Evolutionary conservation across 2,329 filamentous ascomycete species (phyloP).

Genomic region (Elsinoe perseae): DNA sequence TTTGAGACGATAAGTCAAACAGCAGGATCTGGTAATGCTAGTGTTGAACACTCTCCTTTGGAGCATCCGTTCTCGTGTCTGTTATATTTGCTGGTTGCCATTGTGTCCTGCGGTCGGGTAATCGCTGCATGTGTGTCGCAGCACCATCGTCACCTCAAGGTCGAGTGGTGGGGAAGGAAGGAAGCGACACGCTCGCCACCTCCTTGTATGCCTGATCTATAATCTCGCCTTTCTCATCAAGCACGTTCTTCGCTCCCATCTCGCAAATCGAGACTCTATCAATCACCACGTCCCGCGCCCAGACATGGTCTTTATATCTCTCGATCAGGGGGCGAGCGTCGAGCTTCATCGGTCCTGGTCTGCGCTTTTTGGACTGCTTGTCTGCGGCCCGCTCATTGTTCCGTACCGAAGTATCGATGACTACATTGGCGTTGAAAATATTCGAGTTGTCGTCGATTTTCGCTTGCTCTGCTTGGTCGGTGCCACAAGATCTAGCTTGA

Average conservation of each 20-base stretch:
- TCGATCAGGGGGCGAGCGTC: constrained; percentile 40
- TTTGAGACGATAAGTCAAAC: not conserved
- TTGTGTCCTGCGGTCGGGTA: no score
- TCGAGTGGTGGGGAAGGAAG: not conserved
- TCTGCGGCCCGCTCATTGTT: constrained; percentile 18
- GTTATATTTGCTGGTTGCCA: no score
- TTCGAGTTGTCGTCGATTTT: not conserved
- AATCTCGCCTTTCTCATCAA: constrained; percentile 41
- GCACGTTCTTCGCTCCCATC: constrained; percentile 72
- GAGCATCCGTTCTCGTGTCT: not conserved
- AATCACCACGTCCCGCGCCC: constrained; percentile 62
- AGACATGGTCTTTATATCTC: constrained; percentile 57
- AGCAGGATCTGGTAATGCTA: constrained; percentile 8
- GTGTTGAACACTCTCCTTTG: constrained; percentile 3
- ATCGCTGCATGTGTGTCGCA: no score
- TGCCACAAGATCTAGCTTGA: no score
- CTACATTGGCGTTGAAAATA: no score
- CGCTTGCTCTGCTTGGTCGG: no score
- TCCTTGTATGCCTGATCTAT: constrained; percentile 47
- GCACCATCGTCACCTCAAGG: no score
- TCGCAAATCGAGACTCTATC: constrained; percentile 69
- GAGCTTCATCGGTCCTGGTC: constrained; percentile 29
- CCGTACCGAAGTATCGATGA: no score
- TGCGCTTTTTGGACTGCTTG: constrained; percentile 31
- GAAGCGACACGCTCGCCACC: constrained; percentile 29